Base-by-base conservation (phyloP, 495 filamentous ascomycete species). In the Margaritispora aquatica region DNA sequence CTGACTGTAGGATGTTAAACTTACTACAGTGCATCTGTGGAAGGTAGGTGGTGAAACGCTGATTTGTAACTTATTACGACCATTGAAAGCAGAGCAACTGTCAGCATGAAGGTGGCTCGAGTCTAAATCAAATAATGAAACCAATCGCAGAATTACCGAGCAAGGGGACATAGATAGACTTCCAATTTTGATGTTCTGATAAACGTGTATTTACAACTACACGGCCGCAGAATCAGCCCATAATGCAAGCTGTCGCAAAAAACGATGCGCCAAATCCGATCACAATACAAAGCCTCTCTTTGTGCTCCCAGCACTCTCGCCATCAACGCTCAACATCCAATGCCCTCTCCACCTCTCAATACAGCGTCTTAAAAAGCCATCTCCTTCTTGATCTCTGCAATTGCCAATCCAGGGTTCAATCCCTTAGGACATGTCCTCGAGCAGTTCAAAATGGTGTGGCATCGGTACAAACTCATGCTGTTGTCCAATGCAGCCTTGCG, bases 381-480 rank as follows among this genome's bases (percentile, higher is more conserved):
- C 77, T 87, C 84, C 87, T 96, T 97, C 88, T 97, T 98, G 75
- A 96, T 95, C 83, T 96, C 85, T 59, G 91, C 90, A 78, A 98
- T 96, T 2, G 94, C 94, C 65, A 85, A 79, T 48, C 89, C 94
- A 19, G 94, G 94, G 78, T 97, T 98, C 70, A 98, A 75, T 26
- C 94, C 94, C 89, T 98, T 98, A 68, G 94, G 94, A 74, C 94
- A 98, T 57, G 93, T 96, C 72, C 88, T 80, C 62, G 89, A 87
- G 84, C 94, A 98, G 80, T 98, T 98, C 66, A 98, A 82, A 73
- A 98, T 98, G 58, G 94, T 98, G 82, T 98, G 94, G 82, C 94
- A 98, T 66, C 94, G 82, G 81, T 97, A 98, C 70, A 98, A 69
- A 76, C 88, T 93, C 94, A 98, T 98, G 72, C 87, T 92, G 79